A percentile compares a stretch with the other conserved stretches of the same genome.
Evolutionary conservation across 345 rosid genomes (phyloP).

Genomic region (Corchorus capsularis): DNA sequence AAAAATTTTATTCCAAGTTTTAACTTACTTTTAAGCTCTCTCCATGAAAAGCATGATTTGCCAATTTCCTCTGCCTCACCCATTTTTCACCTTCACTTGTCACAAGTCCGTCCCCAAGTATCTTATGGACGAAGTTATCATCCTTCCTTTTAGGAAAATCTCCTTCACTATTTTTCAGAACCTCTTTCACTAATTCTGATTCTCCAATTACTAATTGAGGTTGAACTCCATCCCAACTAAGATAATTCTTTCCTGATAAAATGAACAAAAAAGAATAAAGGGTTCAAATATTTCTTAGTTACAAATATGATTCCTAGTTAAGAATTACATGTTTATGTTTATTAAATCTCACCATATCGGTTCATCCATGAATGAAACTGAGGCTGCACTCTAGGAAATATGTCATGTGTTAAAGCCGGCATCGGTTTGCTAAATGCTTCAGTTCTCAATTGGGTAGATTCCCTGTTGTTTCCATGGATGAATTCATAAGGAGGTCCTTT

Average conservation of each 20-base stretch:
- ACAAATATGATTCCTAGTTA: not conserved
- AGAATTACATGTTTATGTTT: too few relatives aligned
- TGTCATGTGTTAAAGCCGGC: slow-evolving; percentile 25
- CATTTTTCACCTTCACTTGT: slow-evolving; percentile 40
- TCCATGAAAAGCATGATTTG: slow-evolving; percentile 48
- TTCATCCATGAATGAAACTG: slow-evolving; percentile 31
- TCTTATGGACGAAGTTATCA: slow-evolving; percentile 9
- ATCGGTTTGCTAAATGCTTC: slow-evolving; percentile 21
- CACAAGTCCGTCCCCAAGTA: slow-evolving; percentile 42
- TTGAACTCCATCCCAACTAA: slow-evolving; percentile 36
- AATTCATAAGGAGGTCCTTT: slow-evolving; percentile 40
- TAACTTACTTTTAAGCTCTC: slow-evolving; percentile 39
- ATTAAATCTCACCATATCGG: slow-evolving; percentile 24
- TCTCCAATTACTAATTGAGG: slow-evolving; percentile 43
- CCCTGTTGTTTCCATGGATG: slow-evolving; percentile 41
- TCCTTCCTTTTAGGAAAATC: slow-evolving; percentile 15
- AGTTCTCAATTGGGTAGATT: slow-evolving; percentile 12
- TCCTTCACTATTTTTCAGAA: slow-evolving; percentile 38
- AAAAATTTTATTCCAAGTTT: not conserved
- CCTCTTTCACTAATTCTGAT: slow-evolving; percentile 42
- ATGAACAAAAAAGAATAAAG: not conserved
- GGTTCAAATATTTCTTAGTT: not conserved
- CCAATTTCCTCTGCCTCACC: slow-evolving; percentile 44
- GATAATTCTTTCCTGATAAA: slow-evolving; percentile 32
- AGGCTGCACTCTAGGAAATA: slow-evolving; percentile 31